Evolutionary conservation across 345 rosid species (phyloP).

Genomic region (Citrus maxima): DNA sequence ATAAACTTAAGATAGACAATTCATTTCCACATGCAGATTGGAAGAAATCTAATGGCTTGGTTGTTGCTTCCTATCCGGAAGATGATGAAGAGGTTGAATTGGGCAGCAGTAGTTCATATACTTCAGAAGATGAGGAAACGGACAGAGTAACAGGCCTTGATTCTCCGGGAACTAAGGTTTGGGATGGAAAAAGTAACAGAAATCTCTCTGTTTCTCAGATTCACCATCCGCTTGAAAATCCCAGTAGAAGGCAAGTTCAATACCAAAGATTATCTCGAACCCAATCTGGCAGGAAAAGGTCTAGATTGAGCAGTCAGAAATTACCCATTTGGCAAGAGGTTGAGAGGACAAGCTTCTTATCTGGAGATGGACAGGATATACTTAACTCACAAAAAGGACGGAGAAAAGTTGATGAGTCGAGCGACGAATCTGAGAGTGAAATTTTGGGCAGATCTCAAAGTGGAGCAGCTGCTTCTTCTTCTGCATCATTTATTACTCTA

Average conservation of each 20-base stretch:
- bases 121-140: slow-evolving; percentile 85
- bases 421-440: slow-evolving; percentile 72
- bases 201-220: slow-evolving; percentile 62
- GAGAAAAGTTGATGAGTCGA: slow-evolving; percentile 46
- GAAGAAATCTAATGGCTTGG: slow-evolving; percentile 33
- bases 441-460: slow-evolving; percentile 55
- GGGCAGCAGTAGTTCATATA: slow-evolving; percentile 55
- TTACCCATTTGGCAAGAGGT: slow-evolving; percentile 66
- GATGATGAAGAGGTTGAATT: slow-evolving; percentile 55
- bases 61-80: slow-evolving; percentile 43
- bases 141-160: slow-evolving; percentile 65
- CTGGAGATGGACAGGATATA: slow-evolving; percentile 81
- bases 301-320: slow-evolving; percentile 43
- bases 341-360: slow-evolving; percentile 75
- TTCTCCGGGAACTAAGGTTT: slow-evolving; percentile 91
- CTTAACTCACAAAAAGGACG: slow-evolving; percentile 37
- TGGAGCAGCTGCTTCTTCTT: slow-evolving; percentile 71
- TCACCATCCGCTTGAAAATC: slow-evolving; percentile 96
- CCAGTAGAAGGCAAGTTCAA: slow-evolving; percentile 49
- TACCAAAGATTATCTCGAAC: slow-evolving; percentile 40
- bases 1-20: slow-evolving; percentile 18
- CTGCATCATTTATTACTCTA: slow-evolving; percentile 41
- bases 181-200: slow-evolving; percentile 93
- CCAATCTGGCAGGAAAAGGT: slow-evolving; percentile 72
- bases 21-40: slow-evolving; percentile 20